These are phyloP conservation scores for Pichia sp. DNA, from an alignment of 1,139 yeast genomes.

Conservation along the genomic window DNA sequence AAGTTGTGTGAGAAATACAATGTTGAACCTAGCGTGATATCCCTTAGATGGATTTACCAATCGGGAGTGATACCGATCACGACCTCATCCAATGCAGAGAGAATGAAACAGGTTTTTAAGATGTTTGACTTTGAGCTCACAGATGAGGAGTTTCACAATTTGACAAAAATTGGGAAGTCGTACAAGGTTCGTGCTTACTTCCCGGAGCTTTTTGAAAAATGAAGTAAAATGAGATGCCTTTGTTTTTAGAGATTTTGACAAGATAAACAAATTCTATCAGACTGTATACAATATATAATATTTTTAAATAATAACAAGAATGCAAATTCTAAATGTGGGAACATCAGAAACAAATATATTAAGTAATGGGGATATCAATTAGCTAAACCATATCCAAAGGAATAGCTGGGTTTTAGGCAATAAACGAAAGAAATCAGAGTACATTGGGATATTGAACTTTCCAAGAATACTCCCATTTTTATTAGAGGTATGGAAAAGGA, in stretches of 20 bases:
- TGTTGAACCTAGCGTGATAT: constrained; percentile 50
- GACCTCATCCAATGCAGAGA: constrained; percentile 57
- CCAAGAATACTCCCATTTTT: neutral
- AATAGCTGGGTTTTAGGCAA: neutral
- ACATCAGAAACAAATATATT: neutral
- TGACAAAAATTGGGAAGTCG: constrained; percentile 37
- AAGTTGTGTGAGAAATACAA: constrained; percentile 44
- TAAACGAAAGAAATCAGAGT: neutral
- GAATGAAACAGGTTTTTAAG: constrained; percentile 55
- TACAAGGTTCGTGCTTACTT: constrained; percentile 13
- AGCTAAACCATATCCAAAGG: neutral
- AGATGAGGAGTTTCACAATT: constrained; percentile 42
- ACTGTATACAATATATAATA: neutral
- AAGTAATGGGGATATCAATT: neutral
- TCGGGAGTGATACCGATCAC: constrained; percentile 70
- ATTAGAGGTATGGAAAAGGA: neutral
- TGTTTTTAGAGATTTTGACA: neutral
- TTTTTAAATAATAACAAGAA: neutral
- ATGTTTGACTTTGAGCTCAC: constrained; percentile 50
- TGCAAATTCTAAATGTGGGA: neutral
- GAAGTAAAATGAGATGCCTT: neutral
- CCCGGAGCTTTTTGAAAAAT: constrained; percentile 11
- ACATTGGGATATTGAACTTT: neutral
- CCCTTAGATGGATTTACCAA: constrained; percentile 67
- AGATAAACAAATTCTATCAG: neutral